Evolutionary conservation across 306 rosid species (phyloP), one percentile per base, ranked within the genome.

Genomic region (Acacia crassicarpa): DNA sequence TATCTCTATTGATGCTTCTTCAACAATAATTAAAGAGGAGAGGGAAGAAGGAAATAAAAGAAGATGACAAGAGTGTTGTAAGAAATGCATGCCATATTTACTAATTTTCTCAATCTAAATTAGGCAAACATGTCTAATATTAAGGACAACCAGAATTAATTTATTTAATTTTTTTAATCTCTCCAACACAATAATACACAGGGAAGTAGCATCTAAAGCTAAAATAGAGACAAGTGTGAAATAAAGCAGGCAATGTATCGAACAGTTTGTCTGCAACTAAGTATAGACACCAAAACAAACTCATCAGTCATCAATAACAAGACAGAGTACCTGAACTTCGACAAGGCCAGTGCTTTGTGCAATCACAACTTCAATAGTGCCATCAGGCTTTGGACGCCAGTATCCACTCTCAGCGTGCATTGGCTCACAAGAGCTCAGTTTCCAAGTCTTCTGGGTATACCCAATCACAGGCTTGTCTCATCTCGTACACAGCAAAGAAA

Each of bases 381-480:
- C 97, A 86, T 94, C 90, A 12, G 89, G 91, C 82, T 85, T 89
- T 69, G 95, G 97, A 56, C 93, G 89, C 98, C 98, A 94, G 70
- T 80, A 92, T 32, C 97, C 97, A 85, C 94, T 91, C 90, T 94
- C 95, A 8, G 94, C 88, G 80, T 92, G 97, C 97, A 94, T 94
- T 14, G 94, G 91, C 89, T 92, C 98, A 15, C 92, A 90, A 20
- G 93, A 94, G 67, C 75, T 81, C 66, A 91, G 85, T 61, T 90
- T 92, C 98, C 97, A 92, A 74, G 97, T 92, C 91, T 91, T 94
- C 84, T 94, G 97, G 35, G 84, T 82, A 82, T 94, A 94, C 71
- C 91, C 90, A 41, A 94, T 89, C 45, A 88, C 92, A 14, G 95
- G 93, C 95, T 89, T 83, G 79, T 81, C 85, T 75, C 91, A 83